These are phyloP conservation scores for Tuber indicum DNA, from an alignment of 495 filamentous ascomycete genomes.

Conservation along the genomic window DNA sequence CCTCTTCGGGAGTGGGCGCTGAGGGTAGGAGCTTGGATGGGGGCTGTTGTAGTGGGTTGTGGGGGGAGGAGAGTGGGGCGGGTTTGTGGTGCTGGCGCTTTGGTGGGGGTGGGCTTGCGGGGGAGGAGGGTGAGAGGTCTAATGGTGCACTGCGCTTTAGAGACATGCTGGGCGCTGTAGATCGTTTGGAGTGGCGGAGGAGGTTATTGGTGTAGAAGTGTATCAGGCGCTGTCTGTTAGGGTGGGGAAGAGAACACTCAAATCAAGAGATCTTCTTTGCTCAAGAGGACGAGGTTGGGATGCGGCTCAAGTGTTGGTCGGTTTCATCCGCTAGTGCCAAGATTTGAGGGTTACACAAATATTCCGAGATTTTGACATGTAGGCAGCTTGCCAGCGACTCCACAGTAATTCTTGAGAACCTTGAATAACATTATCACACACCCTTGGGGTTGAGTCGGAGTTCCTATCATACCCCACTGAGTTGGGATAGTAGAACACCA, in stretches of 20 bases:
- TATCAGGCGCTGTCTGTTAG: neutral
- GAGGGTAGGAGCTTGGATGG: constrained; percentile 10
- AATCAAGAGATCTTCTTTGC: neutral
- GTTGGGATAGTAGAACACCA: neutral
- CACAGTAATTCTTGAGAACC: neutral
- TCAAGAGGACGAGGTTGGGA: neutral
- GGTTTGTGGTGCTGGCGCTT: constrained; percentile 7
- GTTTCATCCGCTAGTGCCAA: neutral
- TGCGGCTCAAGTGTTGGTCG: neutral
- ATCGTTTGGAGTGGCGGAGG: neutral
- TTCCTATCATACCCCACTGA: neutral
- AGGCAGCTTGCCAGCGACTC: neutral
- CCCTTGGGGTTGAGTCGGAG: neutral
- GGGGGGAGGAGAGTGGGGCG: neutral
- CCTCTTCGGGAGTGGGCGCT: constrained; percentile 40
- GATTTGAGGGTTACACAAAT: neutral
- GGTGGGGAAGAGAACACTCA: constrained; percentile 7
- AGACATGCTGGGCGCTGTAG: neutral
- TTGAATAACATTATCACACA: neutral
- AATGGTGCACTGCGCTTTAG: neutral
- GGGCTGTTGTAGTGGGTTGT: constrained; percentile 10
- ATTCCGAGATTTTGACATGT: neutral
- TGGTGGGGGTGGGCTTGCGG: constrained; percentile 1
- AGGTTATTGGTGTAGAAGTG: neutral
- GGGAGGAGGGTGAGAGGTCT: constrained; percentile 6